These are phyloP conservation scores for Hypoxylon subgilvum DNA, from an alignment of 495 filamentous ascomycete genomes.

Conservation along the genomic window DNA sequence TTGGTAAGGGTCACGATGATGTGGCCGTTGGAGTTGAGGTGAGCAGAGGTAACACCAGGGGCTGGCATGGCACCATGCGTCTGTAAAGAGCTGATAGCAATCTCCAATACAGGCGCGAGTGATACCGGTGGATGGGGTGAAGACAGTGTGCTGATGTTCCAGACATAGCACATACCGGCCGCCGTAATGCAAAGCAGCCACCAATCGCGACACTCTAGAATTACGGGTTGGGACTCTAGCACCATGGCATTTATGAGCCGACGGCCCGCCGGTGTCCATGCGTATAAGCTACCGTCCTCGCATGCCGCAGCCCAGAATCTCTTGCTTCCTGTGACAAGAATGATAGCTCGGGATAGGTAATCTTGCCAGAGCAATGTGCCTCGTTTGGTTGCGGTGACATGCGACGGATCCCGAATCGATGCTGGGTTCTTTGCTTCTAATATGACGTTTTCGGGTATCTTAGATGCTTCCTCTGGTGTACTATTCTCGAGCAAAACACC, in stretches of 20 bases:
- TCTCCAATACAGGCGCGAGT: constrained; percentile 86
- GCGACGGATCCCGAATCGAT: constrained; percentile 76
- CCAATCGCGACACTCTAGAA: constrained; percentile 85
- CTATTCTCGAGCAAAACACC: constrained; percentile 52
- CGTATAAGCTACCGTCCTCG: constrained; percentile 90
- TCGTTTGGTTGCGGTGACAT: constrained; percentile 79
- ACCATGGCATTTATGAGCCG: constrained; percentile 82
- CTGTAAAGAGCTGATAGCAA: constrained; percentile 69
- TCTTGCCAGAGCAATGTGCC: constrained; percentile 92
- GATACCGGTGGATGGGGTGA: constrained; percentile 90
- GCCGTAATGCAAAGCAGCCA: constrained; percentile 90
- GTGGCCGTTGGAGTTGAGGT: constrained; percentile 83
- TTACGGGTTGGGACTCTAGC: constrained; percentile 90
- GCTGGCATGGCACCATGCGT: constrained; percentile 71
- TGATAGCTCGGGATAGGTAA: constrained; percentile 79
- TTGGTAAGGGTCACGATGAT: constrained; percentile 87
- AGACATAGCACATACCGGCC: constrained; percentile 88
- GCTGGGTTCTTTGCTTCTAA: constrained; percentile 60
- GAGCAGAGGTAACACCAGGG: constrained; percentile 85
- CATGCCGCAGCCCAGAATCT: constrained; percentile 91
- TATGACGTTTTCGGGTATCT: constrained; percentile 61
- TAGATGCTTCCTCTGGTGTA: constrained; percentile 63
- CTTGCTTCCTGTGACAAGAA: constrained; percentile 86
- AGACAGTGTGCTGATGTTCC: constrained; percentile 85
- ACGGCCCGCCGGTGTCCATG: constrained; percentile 94